These are phyloP conservation scores for Phytophthora tubulina DNA, from an alignment of 352 stramenopile species.

Conservation along the genomic window DNA sequence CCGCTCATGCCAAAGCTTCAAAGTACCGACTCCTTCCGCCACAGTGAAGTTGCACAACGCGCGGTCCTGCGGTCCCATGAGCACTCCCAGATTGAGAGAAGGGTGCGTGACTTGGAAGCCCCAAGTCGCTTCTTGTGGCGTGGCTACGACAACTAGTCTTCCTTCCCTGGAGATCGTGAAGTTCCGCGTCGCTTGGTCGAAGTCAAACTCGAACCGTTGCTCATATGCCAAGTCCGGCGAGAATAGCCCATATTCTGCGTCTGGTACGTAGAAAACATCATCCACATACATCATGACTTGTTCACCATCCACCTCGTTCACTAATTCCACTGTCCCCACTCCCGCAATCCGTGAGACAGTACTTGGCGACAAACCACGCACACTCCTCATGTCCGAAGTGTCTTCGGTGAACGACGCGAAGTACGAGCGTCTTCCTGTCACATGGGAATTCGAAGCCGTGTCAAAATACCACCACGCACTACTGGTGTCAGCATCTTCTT, in stretches of 20 bases:
- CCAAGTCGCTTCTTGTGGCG: neutral
- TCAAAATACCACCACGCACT: constrained; percentile 22
- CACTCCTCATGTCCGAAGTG: neutral
- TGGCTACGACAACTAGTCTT: neutral
- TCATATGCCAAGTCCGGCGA: constrained; percentile 6
- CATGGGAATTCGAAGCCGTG: constrained; percentile 7
- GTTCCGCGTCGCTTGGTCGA: neutral
- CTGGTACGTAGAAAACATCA: constrained; percentile 17
- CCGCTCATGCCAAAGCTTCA: constrained; percentile 5
- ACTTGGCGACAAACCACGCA: constrained; percentile 3
- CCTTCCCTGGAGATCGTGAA: constrained; percentile 10
- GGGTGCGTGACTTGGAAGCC: constrained; percentile 6
- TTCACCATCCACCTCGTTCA: constrained; percentile 6
- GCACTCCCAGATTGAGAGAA: neutral
- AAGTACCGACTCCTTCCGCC: constrained; percentile 7
- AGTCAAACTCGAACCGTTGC: constrained; percentile 15
- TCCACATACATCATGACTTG: constrained; percentile 12
- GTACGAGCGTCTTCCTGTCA: constrained; percentile 5
- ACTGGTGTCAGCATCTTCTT: neutral
- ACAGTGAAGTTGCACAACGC: constrained; percentile 10
- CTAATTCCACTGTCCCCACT: neutral
- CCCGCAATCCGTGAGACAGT: constrained; percentile 4
- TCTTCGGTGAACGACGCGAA: constrained; percentile 11
- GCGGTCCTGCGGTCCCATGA: neutral
- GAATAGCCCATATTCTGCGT: constrained; percentile 8